Evolutionary conservation across 1,284 basidiomycete species (phyloP).

Genomic region (Cutaneotrichosporon cyanovorans): DNA sequence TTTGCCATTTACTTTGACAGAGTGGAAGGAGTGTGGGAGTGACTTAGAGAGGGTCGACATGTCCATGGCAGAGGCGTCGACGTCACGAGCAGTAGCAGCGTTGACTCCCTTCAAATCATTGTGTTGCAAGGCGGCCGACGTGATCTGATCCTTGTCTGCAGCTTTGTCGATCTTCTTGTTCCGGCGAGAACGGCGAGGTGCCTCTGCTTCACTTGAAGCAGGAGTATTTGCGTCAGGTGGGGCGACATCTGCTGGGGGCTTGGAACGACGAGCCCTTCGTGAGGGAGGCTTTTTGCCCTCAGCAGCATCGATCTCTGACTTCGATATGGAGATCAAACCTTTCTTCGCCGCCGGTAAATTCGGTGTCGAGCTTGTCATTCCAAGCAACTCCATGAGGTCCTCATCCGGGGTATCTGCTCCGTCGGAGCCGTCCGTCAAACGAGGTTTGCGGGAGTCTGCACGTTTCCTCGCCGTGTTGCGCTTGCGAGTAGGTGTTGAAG

Average conservation of each 20-base stretch:
- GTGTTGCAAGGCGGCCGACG: no score
- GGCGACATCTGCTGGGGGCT: slow-evolving; percentile 1
- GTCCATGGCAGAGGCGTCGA: slow-evolving; percentile 1
- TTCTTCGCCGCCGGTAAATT: background rate
- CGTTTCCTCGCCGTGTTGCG: slow-evolving; percentile 7
- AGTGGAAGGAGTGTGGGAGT: slow-evolving; percentile 13
- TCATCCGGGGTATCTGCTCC: slow-evolving; percentile 13
- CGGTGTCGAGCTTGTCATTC: slow-evolving; percentile 12
- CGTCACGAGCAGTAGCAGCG: background rate
- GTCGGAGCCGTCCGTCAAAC: slow-evolving; percentile 4
- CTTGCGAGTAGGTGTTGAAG: background rate
- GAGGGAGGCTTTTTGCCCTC: background rate
- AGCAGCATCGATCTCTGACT: slow-evolving; percentile 10
- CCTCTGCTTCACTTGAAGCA: no score
- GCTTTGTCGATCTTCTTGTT: slow-evolving; percentile 5
- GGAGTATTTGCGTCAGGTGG: background rate
- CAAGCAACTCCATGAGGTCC: slow-evolving; percentile 32
- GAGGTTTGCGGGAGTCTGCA: slow-evolving; percentile 6
- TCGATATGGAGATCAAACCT: slow-evolving; percentile 11
- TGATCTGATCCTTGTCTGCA: no score
- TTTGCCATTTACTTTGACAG: slow-evolving; percentile 1
- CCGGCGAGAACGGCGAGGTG: slow-evolving; percentile 1
- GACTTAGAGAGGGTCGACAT: slow-evolving; percentile 8
- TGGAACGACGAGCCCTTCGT: slow-evolving; percentile 6
- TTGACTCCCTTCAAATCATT: background rate